Percentiles rank a stretch among this genome's conserved stretches.
Evolutionary conservation across 768 basidiomycete genomes (phyloP).

Genomic region (Epithele typhae): DNA sequence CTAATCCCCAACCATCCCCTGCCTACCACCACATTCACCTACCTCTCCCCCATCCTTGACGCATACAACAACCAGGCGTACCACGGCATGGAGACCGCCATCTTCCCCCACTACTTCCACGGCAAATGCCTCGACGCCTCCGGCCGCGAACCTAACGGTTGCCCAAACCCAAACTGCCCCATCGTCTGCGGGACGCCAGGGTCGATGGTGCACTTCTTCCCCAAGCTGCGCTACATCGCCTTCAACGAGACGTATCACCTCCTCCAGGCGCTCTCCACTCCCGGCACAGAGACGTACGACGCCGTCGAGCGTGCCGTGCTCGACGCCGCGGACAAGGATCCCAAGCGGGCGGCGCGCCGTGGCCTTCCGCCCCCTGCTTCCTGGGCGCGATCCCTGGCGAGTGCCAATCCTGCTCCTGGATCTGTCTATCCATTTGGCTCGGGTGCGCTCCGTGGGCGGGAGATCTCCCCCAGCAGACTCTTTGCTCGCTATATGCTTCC

Average conservation of each 20-base stretch:
- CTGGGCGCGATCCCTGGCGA: constrained; percentile 1
- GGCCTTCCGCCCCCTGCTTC: constrained; percentile 8
- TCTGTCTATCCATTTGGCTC: no score
- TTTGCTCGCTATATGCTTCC: no score
- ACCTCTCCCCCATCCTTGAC: constrained; percentile 43
- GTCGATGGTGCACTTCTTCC: constrained; percentile 67
- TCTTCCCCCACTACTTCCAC: constrained; percentile 71
- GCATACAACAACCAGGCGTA: constrained; percentile 45
- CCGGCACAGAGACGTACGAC: constrained; percentile 38
- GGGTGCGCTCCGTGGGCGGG: neutral
- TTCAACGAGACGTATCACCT: constrained; percentile 38
- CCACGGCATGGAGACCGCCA: constrained; percentile 43
- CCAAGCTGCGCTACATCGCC: constrained; percentile 43
- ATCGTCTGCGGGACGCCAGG: constrained; percentile 82
- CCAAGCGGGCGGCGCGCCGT: neutral
- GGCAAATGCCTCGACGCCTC: constrained; percentile 60
- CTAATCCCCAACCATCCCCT: constrained; percentile 30
- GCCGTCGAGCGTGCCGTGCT: constrained; percentile 39
- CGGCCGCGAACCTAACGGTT: constrained; percentile 59
- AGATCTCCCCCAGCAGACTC: no score
- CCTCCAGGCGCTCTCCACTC: constrained; percentile 31
- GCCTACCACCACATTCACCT: constrained; percentile 19
- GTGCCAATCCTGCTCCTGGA: constrained; percentile 1
- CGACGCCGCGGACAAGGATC: constrained; percentile 21
- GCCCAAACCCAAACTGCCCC: constrained; percentile 76